phyloP scores from a whole-genome alignment of 176 grass and related monocot species.

The Aegilops umbellulata region DNA sequence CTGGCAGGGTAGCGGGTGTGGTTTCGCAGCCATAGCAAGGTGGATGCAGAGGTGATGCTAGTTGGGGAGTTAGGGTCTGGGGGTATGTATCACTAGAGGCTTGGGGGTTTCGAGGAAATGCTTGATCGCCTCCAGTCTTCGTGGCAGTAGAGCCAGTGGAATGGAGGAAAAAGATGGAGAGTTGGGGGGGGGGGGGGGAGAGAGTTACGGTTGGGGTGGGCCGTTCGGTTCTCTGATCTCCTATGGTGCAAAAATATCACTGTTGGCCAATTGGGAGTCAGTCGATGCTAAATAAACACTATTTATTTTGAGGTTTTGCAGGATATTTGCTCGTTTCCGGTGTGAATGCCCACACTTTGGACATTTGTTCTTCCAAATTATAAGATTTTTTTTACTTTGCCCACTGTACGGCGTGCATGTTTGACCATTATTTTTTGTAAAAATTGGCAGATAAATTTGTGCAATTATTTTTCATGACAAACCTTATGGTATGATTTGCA shows the following conservation, averaged over 20 bases:
- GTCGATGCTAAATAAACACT: background rate
- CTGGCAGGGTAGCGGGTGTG: background rate
- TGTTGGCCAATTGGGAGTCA: background rate
- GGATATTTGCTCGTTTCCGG: background rate
- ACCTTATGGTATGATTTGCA: background rate
- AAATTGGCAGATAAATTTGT: background rate
- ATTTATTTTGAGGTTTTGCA: background rate
- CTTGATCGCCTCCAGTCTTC: background rate
- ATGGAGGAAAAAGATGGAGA: background rate
- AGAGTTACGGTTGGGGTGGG: too few species aligned
- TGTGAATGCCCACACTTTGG: background rate
- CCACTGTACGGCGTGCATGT: background rate
- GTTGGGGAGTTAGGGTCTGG: background rate
- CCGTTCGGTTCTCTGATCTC: background rate
- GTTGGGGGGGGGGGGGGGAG: too few species aligned
- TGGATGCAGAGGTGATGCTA: background rate
- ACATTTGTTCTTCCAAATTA: background rate
- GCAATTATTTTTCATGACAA: background rate
- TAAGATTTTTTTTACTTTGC: background rate
- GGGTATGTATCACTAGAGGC: background rate
- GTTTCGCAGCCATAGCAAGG: background rate
- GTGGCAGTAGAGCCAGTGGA: background rate
- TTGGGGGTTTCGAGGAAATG: background rate
- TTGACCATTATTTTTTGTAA: background rate
- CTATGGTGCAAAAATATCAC: background rate